phyloP scores from a whole-genome alignment of 192 early-diverging fungal species.

The Coemansia sp. region DNA sequence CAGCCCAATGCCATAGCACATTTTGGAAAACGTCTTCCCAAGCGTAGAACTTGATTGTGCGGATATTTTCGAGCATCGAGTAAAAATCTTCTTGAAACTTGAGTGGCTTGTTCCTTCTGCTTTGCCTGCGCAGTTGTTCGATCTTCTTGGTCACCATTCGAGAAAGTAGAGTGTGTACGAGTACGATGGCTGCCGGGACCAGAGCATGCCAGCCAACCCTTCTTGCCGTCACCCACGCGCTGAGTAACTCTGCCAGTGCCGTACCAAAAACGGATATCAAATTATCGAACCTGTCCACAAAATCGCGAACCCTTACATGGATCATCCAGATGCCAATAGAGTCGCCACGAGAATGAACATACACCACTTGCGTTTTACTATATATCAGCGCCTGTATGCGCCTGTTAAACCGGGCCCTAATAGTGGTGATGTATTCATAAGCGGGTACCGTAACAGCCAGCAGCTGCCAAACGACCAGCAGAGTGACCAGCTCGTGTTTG shows the following conservation, averaged over 20 bases:
- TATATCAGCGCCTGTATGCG: neutral
- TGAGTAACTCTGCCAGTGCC: slow-evolving; percentile 12
- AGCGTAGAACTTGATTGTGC: slow-evolving; percentile 69
- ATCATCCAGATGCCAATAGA: neutral
- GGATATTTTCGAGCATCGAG: slow-evolving; percentile 34
- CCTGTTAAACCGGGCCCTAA: neutral
- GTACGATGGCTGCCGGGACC: slow-evolving; percentile 23
- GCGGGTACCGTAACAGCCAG: slow-evolving; percentile 3
- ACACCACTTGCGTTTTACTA: slow-evolving; percentile 9
- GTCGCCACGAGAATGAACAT: slow-evolving; percentile 1
- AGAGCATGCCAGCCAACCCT: slow-evolving; percentile 32
- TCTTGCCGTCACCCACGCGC: slow-evolving; percentile 31
- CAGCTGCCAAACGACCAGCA: slow-evolving; percentile 19
- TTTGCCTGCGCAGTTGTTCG: neutral
- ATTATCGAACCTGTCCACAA: neutral
- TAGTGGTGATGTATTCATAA: neutral
- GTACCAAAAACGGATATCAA: neutral
- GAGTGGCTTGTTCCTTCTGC: neutral
- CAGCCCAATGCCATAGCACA: neutral
- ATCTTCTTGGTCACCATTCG: neutral
- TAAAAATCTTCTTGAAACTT: neutral
- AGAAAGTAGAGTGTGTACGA: slow-evolving; percentile 10
- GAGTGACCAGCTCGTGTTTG: neutral
- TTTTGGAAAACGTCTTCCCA: slow-evolving; percentile 55
- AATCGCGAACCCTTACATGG: neutral